Conservation (phyloP, 2,329 filamentous ascomycete genomes). For the Apiospora hydei region DNA sequence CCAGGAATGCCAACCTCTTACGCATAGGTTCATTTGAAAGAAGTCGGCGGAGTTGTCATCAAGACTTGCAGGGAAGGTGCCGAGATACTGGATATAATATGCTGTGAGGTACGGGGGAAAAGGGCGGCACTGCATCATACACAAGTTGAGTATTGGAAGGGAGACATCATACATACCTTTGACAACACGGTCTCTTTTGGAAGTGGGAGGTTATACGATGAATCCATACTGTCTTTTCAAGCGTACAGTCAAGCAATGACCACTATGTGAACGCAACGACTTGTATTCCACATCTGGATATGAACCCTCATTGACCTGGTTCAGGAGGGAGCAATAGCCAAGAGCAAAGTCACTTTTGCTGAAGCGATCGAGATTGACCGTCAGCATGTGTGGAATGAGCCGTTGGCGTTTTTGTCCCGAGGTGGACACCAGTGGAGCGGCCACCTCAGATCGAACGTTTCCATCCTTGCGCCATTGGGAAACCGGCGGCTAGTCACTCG, state of each 20-base stretch:
- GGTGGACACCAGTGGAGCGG: constrained; percentile 3
- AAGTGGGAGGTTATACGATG: neutral
- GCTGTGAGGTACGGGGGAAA: neutral
- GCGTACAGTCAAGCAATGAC: neutral
- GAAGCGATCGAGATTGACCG: neutral
- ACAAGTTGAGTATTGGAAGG: neutral
- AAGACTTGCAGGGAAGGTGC: neutral
- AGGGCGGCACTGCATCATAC: too few species aligned
- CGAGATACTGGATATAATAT: neutral
- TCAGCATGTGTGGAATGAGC: neutral
- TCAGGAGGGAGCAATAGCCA: neutral
- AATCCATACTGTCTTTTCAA: neutral
- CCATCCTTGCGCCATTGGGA: neutral
- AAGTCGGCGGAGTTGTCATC: neutral
- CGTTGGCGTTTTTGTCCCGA: neutral
- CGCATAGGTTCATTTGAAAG: neutral
- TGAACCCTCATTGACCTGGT: neutral
- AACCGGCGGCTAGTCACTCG: neutral
- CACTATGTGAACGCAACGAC: neutral
- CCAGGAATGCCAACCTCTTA: neutral
- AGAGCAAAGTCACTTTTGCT: neutral
- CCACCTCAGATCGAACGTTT: neutral
- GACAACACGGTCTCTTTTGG: neutral
- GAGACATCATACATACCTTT: neutral
- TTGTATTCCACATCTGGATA: neutral